Conservation (phyloP, 176 grass and related monocot genomes). For the Neostapfia colusana region DNA sequence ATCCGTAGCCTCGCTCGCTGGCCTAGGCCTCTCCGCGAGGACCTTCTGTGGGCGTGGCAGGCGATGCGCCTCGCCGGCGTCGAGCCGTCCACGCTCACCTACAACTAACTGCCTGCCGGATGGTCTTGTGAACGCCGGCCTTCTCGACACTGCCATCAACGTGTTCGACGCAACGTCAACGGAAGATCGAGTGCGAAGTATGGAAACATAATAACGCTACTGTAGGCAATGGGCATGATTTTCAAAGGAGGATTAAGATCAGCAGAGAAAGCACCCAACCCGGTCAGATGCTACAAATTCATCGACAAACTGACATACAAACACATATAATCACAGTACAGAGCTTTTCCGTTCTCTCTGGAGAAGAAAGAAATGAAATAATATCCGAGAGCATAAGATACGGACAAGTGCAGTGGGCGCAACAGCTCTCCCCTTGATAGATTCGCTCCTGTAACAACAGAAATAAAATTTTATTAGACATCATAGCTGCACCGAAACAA, state of each 20-base stretch:
- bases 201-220: too few relatives aligned
- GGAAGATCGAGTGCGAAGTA: slow-evolving; percentile 39
- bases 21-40: slow-evolving; percentile 68
- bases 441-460: slow-evolving; percentile 5
- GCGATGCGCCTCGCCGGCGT: slow-evolving; percentile 58
- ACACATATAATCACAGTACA: slow-evolving; percentile 26
- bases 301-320: slow-evolving; percentile 1
- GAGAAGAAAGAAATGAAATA: background rate
- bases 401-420: background rate
- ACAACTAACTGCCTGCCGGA: slow-evolving; percentile 93
- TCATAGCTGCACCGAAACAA: background rate
- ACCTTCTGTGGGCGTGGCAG: slow-evolving; percentile 69
- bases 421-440: background rate
- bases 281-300: too few relatives aligned
- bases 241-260: too few relatives aligned
- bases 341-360: background rate
- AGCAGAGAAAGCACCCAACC: too few relatives aligned
- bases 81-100: slow-evolving; percentile 69
- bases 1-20: slow-evolving; percentile 69
- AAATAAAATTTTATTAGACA: background rate
- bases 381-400: background rate
- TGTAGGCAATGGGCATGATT: too few relatives aligned
- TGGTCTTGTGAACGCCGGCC: slow-evolving; percentile 66
- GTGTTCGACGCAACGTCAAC: slow-evolving; percentile 80
- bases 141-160: slow-evolving; percentile 71